Evolutionary conservation across 805 yeast genomes (phyloP).

Genomic region (Middelhovenomyces tepae): DNA sequence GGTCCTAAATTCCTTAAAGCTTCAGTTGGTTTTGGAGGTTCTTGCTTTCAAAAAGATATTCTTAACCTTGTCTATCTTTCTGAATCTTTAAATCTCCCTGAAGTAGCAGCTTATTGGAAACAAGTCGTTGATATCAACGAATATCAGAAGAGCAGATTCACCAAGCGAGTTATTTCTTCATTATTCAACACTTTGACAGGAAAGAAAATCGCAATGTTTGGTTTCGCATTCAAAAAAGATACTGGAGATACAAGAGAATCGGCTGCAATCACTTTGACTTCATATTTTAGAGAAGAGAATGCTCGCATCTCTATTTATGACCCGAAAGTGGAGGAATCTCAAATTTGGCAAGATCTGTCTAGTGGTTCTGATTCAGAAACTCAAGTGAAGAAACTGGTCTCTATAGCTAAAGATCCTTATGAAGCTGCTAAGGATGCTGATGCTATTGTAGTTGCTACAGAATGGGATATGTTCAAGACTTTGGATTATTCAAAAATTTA

Average conservation of each 20-base stretch:
- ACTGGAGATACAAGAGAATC: conserved; percentile 27
- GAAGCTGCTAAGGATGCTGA: conserved; percentile 23
- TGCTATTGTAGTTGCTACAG: conserved; percentile 23
- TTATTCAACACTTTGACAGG: conserved; percentile 24
- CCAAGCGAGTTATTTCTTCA: conserved; percentile 20
- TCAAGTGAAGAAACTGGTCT: conserved; percentile 18
- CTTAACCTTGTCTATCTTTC: conserved; percentile 24
- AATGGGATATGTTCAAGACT: conserved; percentile 25
- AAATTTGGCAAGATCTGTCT: conserved; percentile 21
- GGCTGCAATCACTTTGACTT: conserved; percentile 22
- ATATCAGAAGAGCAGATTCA: conserved; percentile 23
- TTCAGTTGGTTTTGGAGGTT: conserved; percentile 26
- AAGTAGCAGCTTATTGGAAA: conserved; percentile 23
- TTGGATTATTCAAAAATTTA: conserved; percentile 22
- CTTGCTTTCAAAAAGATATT: conserved; percentile 26
- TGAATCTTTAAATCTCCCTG: conserved; percentile 24
- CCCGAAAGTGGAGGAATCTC: conserved; percentile 25
- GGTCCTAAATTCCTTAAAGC: conserved; percentile 25
- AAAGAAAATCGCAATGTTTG: conserved; percentile 23
- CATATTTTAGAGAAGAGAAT: conserved; percentile 21
- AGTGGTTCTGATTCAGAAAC: conserved; percentile 12
- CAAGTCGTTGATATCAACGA: conserved; percentile 26
- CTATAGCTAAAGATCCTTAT: conserved; percentile 17
- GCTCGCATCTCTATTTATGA: conserved; percentile 24
- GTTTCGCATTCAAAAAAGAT: conserved; percentile 27